These are phyloP conservation scores for Takakia lepidozioides DNA, from an alignment of 225 moss, liverwort and hornwort species.

Conservation along the genomic window DNA sequence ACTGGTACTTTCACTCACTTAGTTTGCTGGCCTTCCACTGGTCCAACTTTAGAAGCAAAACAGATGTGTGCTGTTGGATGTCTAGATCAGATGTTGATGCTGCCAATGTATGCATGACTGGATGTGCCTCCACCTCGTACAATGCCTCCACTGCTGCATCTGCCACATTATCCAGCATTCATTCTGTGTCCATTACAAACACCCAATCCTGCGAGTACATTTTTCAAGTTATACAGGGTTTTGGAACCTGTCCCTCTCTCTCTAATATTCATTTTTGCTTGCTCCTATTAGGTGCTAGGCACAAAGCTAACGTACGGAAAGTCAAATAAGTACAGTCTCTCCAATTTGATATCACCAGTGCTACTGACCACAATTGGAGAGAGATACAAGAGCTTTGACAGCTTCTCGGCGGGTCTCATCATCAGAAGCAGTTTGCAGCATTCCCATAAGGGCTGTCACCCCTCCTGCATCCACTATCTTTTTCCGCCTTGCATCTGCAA, in stretches of 20 bases:
- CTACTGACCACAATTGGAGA: conserved; percentile 64
- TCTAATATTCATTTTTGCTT: neutral
- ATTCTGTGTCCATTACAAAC: neutral
- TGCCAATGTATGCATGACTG: conserved; percentile 34
- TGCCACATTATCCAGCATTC: conserved; percentile 7
- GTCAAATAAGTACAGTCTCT: too few relatives aligned
- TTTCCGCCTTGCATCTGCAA: conserved; percentile 71
- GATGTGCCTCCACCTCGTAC: conserved; percentile 41
- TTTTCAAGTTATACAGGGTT: neutral
- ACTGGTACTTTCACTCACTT: too few relatives aligned
- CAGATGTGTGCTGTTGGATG: conserved; percentile 43
- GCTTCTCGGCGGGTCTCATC: conserved; percentile 85
- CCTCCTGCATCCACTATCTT: conserved; percentile 88
- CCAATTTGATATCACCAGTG: too few relatives aligned
- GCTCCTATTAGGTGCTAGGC: neutral
- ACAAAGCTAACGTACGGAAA: too few relatives aligned
- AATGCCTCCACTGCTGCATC: conserved; percentile 83
- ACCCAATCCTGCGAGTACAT: neutral
- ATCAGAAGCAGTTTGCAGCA: conserved; percentile 79
- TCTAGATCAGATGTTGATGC: conserved; percentile 46
- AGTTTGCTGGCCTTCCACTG: conserved; percentile 34
- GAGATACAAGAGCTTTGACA: conserved; percentile 60
- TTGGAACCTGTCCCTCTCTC: too few relatives aligned
- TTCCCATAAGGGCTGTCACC: conserved; percentile 53
- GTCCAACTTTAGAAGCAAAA: conserved; percentile 54